Evolutionary conservation across 345 rosid species (phyloP), one percentile per base, ranked within the genome.

Genomic region (Populus alba): DNA sequence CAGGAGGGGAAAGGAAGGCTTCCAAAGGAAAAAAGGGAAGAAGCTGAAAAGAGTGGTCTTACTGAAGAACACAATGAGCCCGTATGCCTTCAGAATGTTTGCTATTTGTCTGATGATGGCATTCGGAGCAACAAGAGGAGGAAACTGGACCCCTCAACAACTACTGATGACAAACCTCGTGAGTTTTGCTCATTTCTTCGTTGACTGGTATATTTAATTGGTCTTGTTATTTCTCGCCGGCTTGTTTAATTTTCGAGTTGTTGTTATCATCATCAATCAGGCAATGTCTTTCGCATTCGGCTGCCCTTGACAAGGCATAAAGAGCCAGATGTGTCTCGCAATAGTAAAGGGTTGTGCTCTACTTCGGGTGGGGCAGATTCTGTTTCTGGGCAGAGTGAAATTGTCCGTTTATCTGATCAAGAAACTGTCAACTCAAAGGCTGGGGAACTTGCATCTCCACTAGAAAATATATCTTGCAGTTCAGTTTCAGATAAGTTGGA

Each of bases 11-110:
- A 79, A 31, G 10, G 25, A 6, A 71, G 2, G 38, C 53, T 66
- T 7, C 23, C 70, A 8, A 18, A 17, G 12, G 38, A 35, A 67
- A 29, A 15, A 7, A 77, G 79, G 0, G 91, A 83, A 35, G 90
- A 87, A 69, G 76, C 73, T 10, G 92, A 89, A 61, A 90, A 83
- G 85, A 91, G 96, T 86, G 83, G 79, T n/a, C 76, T 92, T 62
- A 87, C 94, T 0, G 88, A 88, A 77, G 98, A 94, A 69, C 90
- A 87, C 68, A 88, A 79, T 11, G 86, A 74, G 27, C 91, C 94
- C 22, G 82, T 85, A 31, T 77, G 71, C 71, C 29, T 72, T 0
- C 81, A 70, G 66, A 81, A 66, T 16, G 79, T 41, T 7, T 83
- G 87, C 5, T 84, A 81, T 62, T 25, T 83, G 13, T 86, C 91